Evolutionary conservation across 164 flowering plant species (phyloP), one percentile per base, ranked within the genome.

Genomic region (Magnolia kwangsiensis): DNA sequence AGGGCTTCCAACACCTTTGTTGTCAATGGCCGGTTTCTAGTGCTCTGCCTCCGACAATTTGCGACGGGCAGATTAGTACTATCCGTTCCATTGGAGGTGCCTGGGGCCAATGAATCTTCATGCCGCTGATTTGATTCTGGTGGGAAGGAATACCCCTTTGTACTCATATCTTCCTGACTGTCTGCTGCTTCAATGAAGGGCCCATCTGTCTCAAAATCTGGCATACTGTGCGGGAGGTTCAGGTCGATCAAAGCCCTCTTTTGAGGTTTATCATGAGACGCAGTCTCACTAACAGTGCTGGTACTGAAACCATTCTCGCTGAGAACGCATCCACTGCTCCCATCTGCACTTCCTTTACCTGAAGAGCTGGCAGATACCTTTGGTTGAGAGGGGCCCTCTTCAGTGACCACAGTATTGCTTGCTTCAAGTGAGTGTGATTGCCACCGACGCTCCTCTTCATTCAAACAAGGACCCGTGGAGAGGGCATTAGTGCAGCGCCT

Each of bases 1-100:
- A 91, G 79, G 78, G 96, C 91, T 81, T 90, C 98, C 82, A 93
- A 77, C 21, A 88, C 94, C 81, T 76, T 86, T 8, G 83, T 79
- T 9, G 93, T 88, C 76, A 82, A 78, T 45, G 95, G 92, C 63
- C 96, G 79, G 78, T 77, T 89, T 75, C 98, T 86, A 49, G 89
- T 91, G 82, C 98, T 88, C 64, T 85, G 91, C 81, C 97, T 84
- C 76, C 88, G 76, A 7, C 75, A 71, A 51, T 79, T 84, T 63
- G 45, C 24, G 31, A 24, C 66, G 50, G 82, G 80, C 51, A 78
- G 83, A 58, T 83, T 86, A 19, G 79, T 51, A 73, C 59, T 72
- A 75, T 55, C 67, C n/a, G 19, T 73, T 59, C 50, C 74, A 64
- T 2, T 74, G 63, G 82, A 65, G 73, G 80, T 37, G 58, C 37